These are phyloP conservation scores for Candida ovalis DNA, from an alignment of 805 yeast species.

Conservation along the genomic window DNA sequence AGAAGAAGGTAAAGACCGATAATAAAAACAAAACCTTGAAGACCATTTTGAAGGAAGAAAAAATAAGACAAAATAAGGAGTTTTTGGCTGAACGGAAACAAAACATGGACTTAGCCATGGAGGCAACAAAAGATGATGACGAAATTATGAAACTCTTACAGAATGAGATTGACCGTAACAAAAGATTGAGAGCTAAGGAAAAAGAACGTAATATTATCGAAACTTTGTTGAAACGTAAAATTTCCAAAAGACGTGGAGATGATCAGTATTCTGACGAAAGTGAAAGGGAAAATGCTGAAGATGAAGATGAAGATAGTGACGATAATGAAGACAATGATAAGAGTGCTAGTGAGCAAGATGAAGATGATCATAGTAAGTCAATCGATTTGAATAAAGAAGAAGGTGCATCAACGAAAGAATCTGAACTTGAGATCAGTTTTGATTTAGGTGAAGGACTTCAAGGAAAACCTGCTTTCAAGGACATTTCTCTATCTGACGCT, in stretches of 20 bases:
- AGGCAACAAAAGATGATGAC: constrained; percentile 11
- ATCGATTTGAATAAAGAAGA: background rate
- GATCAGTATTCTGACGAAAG: constrained; percentile 28
- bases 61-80: constrained; percentile 12
- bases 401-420: background rate
- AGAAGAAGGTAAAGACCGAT: constrained; percentile 4
- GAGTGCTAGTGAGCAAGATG: background rate
- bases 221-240: constrained; percentile 12
- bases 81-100: constrained; percentile 12
- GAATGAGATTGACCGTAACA: constrained; percentile 18
- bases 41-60: constrained; percentile 14
- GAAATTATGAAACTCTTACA: constrained; percentile 22
- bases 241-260: constrained; percentile 4
- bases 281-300: constrained; percentile 25
- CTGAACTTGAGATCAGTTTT: constrained; percentile 13
- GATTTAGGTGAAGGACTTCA: constrained; percentile 7
- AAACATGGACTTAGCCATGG: constrained; percentile 3
- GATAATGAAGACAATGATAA: constrained; percentile 23
- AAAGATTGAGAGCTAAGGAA: constrained; percentile 12
- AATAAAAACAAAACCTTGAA: constrained; percentile 10
- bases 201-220: constrained; percentile 13
- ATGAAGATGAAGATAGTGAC: constrained; percentile 14
- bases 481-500: constrained; percentile 25
- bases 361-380: background rate
- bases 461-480: constrained; percentile 7